Conservation (phyloP, 306 rosid genomes). For the Cucurbita maxima region DNA sequence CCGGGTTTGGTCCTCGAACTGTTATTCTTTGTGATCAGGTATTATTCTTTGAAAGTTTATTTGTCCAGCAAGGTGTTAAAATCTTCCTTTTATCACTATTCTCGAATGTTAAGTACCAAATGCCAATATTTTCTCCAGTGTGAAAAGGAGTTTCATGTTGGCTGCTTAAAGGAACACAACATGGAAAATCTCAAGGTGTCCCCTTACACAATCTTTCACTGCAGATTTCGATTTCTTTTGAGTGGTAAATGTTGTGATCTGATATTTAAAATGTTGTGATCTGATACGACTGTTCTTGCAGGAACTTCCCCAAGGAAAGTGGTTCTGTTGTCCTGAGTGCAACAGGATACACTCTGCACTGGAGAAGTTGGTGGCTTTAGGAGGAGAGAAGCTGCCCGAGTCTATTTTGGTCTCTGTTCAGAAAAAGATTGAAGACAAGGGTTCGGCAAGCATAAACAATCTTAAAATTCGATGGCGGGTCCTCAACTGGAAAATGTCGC, state of each 20-base stretch:
- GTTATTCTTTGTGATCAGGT: conserved; percentile 90
- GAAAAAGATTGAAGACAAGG: conserved; percentile 32
- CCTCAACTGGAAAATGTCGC: conserved; percentile 38
- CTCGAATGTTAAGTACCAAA: background rate
- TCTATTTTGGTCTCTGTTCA: conserved; percentile 23
- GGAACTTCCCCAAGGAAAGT: conserved; percentile 58
- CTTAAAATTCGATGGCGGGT: conserved; percentile 65
- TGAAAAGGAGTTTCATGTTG: conserved; percentile 68
- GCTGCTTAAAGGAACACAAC: conserved; percentile 57
- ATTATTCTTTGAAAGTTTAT: background rate
- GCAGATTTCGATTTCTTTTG: background rate
- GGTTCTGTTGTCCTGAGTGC: conserved; percentile 63
- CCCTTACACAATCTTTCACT: background rate
- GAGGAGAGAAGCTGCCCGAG: conserved; percentile 39
- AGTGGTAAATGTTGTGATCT: background rate
- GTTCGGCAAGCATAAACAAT: conserved; percentile 7
- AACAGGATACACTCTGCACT: conserved; percentile 23
- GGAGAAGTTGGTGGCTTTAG: conserved; percentile 32
- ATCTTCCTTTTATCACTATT: background rate
- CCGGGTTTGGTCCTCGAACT: conserved; percentile 47
- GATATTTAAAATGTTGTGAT: background rate
- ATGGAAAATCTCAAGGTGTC: conserved; percentile 44
- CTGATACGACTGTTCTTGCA: conserved; percentile 14
- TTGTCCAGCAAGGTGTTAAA: background rate
- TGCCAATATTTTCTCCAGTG: conserved; percentile 32